Evolutionary conservation across 139 green algal genomes (phyloP), one percentile per base, ranked within the genome.

Genomic region (Tetraselmis striata): DNA sequence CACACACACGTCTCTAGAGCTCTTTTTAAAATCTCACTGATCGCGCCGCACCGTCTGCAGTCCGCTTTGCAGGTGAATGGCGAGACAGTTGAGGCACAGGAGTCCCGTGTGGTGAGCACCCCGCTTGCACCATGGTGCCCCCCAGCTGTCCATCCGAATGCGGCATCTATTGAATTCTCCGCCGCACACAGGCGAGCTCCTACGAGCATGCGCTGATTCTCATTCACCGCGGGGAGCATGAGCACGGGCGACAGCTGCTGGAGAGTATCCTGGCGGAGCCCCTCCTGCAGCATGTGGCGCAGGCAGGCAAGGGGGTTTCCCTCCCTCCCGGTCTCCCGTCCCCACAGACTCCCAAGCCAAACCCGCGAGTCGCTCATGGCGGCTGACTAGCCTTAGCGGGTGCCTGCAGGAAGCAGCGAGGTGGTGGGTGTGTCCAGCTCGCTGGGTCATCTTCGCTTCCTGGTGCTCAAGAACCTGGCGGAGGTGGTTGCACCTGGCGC

Each of bases 391-490:
- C n/a, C n/a, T n/a, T n/a, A n/a, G n/a, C n/a, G n/a, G n/a, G n/a
- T n/a, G n/a, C n/a, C n/a, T n/a, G n/a, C 29, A 31, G 77, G 22
- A 28, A 1, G 28, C 22, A 1, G 1, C 30, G 2, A 31, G 5
- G 77, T 11, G 28, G 1, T 24, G 24, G 27, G 23, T 2, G 29
- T 28, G 2, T 29, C 59, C 79, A 28, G 32, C n/a, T 58, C 45
- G 79, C 1, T 28, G 79, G 79, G 32, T 32, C 81, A 84, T 28
- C 28, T 84, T 24, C 45, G 77, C 26, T 80, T 80, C 76, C 45
- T 84, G 74, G 76, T 77, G 75, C 81, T 84, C 0, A 80, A 77
- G 32, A 84, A 84, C 76, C 32, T 81, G 32, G 81, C 81, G 1
- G 76, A 2, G 23, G 25, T 76, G 26, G 45, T 84, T n/a, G 32